Base-by-base conservation (phyloP, 768 basidiomycete genomes). In the Suillus clintonianus region DNA sequence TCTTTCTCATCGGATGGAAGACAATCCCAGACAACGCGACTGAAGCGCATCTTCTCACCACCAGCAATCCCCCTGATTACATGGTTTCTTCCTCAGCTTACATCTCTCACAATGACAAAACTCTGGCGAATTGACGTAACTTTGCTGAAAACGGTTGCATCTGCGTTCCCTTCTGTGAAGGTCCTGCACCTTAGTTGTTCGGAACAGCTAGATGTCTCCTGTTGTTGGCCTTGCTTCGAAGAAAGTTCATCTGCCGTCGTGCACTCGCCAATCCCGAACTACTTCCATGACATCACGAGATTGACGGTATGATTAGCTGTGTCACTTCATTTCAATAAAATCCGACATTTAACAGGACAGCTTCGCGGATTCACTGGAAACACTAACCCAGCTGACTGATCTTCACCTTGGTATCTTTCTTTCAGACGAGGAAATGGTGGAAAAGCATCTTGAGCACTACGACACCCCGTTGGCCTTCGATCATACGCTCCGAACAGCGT, bases 151-250 rank as follows among this genome's bases (percentile, higher is more conserved):
- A 64, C 78, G n/a, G 76, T 91, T 41, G 79, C 85, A 1, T 67
- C 65, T 17, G 72, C 72, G 2, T 85, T 89, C 59, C 82, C 83
- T 41, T 70, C 65, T 32, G 74, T 91, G 50, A 61, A 64, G 3
- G 74, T 79, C 57, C 81, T 91, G 14, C 78, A 84, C 64, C 76
- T 91, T 55, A 86, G 84, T 68, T 86, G 85, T 63, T 82, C 85
- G 6, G 87, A 88, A 65, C 80, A 86, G 43, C 76, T 90, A 51
- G 82, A 86, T 62, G 69, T 80, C 34, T 77, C 75, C 58, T 89
- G 87, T 70, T 91, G 89, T 71, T 86, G 85, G 81, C 68, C 70
- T 51, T 91, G 90, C 71, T 86, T 86, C 64, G 86, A 87, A 74
- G 88, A 89, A 48, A 86, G 84, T 55, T 76, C 85, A 30, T 80